Evolutionary conservation across 306 rosid genomes (phyloP).

Genomic region (Casuarina cunninghamiana): DNA sequence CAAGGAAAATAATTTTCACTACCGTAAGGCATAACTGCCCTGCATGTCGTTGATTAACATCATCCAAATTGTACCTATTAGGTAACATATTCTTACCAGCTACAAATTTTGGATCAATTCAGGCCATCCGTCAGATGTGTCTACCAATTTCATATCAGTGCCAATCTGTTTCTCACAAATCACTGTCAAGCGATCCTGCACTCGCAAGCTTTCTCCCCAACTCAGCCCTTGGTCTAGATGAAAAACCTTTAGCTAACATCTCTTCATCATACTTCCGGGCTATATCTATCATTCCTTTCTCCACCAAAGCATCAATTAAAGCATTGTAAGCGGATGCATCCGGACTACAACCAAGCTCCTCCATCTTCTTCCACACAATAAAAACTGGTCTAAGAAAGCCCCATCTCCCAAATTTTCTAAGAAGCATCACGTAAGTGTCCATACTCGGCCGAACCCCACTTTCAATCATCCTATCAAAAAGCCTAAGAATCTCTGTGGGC

Average conservation of each 20-base stretch:
- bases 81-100: background rate
- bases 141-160: background rate
- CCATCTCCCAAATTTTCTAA: slow-evolving; percentile 90
- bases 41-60: background rate
- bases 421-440: slow-evolving; percentile 85
- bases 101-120: background rate
- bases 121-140: background rate
- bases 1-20: background rate
- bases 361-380: slow-evolving; percentile 74
- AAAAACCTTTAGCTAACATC: slow-evolving; percentile 82
- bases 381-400: slow-evolving; percentile 83
- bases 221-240: slow-evolving; percentile 75
- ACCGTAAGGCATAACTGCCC: background rate
- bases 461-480: slow-evolving; percentile 72
- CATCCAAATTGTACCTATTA: background rate
- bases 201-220: slow-evolving; percentile 49
- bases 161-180: slow-evolving; percentile 10
- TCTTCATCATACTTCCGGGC: slow-evolving; percentile 84
- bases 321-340: slow-evolving; percentile 81
- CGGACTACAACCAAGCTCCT: slow-evolving; percentile 75
- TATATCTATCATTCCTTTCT: slow-evolving; percentile 69
- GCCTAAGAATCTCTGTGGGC: slow-evolving; percentile 59
- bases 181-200: slow-evolving; percentile 31
- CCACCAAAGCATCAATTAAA: slow-evolving; percentile 76
- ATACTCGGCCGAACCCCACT: slow-evolving; percentile 64